Evolutionary conservation across 495 filamentous ascomycete species (phyloP).

Genomic region (Aspergillus diversus): DNA sequence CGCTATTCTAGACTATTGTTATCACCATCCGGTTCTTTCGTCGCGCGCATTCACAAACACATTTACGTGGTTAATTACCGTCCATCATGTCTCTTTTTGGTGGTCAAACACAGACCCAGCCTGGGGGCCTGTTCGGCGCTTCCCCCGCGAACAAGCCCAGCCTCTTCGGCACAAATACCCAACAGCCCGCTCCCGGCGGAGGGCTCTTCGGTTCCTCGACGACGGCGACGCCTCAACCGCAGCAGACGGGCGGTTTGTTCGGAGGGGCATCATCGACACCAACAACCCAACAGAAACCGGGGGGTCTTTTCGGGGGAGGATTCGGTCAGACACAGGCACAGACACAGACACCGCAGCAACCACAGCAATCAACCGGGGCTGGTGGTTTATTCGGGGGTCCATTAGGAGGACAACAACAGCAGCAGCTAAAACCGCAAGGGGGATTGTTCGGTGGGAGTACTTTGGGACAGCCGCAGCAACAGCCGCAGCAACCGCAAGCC

Average conservation of each 20-base stretch:
- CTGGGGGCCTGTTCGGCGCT: slow-evolving; percentile 23
- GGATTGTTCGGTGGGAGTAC: slow-evolving; percentile 30
- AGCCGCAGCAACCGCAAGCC: slow-evolving; percentile 38
- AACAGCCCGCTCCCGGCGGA: slow-evolving; percentile 14
- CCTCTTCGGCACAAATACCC: slow-evolving; percentile 33
- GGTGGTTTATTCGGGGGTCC: slow-evolving; percentile 43
- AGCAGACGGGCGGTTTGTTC: slow-evolving; percentile 37
- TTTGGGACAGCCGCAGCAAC: slow-evolving; percentile 37
- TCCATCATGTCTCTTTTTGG: slow-evolving; percentile 48
- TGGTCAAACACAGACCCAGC: slow-evolving; percentile 19
- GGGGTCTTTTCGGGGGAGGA: slow-evolving; percentile 34
- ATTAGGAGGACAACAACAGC: slow-evolving; percentile 38
- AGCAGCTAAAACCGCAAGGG: slow-evolving; percentile 46
- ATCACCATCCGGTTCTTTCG: too few species aligned
- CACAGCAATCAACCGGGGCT: slow-evolving; percentile 25
- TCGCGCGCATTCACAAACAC: too few species aligned
- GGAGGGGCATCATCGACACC: slow-evolving; percentile 16
- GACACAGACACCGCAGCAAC: slow-evolving; percentile 27
- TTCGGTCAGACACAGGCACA: slow-evolving; percentile 27
- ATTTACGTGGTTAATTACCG: neutral
- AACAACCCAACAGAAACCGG: slow-evolving; percentile 38
- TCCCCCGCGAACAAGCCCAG: slow-evolving; percentile 38
- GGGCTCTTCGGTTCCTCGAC: slow-evolving; percentile 42
- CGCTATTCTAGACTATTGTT: neutral
- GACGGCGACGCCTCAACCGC: slow-evolving; percentile 27